Conservation (phyloP, 1,284 basidiomycete genomes). For the Exobasidium cylindrosporum region DNA sequence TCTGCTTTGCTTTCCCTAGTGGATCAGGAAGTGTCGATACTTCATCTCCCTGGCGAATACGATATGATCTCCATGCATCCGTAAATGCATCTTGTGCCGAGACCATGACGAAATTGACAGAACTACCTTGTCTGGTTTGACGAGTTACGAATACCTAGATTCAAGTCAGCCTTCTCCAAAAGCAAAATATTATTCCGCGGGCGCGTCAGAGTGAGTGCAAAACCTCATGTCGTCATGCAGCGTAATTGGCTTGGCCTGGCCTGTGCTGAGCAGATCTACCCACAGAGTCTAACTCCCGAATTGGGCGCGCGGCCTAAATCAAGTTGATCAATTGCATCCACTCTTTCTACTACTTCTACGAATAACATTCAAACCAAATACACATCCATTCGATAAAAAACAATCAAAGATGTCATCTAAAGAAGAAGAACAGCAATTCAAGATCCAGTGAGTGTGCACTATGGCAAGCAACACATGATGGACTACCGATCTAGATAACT, state of each 20-base stretch:
- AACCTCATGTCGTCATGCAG: no score
- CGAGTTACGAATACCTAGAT: no score
- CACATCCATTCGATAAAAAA: neutral
- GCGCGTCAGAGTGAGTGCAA: no score
- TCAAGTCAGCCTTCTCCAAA: no score
- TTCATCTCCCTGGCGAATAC: constrained; percentile 32
- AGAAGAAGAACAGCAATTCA: constrained; percentile 1
- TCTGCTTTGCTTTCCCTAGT: neutral
- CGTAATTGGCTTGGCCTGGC: no score
- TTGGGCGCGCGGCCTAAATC: neutral
- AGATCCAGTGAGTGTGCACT: neutral
- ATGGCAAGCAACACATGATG: no score
- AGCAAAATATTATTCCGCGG: no score
- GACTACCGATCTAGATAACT: no score
- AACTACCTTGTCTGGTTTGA: no score
- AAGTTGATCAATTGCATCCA: neutral
- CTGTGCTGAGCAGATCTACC: no score
- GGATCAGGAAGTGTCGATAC: constrained; percentile 27
- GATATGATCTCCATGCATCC: constrained; percentile 29
- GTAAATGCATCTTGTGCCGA: constrained; percentile 27
- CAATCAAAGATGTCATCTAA: neutral
- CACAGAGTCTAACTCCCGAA: no score
- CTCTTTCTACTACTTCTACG: neutral
- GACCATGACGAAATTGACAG: no score
- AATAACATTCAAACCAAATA: neutral